These are phyloP conservation scores for Mycosphaerella sp. DNA, from an alignment of 2,329 filamentous ascomycete genomes.

Conservation along the genomic window DNA sequence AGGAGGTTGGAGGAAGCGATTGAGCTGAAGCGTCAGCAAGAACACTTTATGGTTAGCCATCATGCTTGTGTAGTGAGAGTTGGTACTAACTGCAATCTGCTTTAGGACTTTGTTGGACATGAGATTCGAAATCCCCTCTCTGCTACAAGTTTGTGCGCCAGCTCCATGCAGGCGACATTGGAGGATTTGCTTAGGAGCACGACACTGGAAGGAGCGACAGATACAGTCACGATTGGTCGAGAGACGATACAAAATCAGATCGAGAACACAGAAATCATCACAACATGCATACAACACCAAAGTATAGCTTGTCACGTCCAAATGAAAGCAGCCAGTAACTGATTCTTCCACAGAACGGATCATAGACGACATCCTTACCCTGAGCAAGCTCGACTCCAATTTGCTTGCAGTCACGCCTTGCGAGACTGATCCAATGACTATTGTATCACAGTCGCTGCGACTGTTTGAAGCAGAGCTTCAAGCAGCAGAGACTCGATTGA, in stretches of 20 bases:
- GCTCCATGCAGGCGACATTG: slow-evolving; percentile 8
- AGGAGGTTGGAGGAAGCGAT: slow-evolving; percentile 34
- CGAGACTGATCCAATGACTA: slow-evolving; percentile 31
- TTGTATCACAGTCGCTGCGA: slow-evolving; percentile 32
- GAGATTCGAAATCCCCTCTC: slow-evolving; percentile 42
- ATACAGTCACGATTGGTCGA: slow-evolving; percentile 3
- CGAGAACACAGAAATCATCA: slow-evolving; percentile 29
- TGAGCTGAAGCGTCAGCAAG: slow-evolving; percentile 31
- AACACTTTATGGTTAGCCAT: slow-evolving; percentile 26
- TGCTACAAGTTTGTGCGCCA: slow-evolving; percentile 37
- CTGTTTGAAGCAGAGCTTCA: slow-evolving; percentile 39
- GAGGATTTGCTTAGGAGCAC: slow-evolving; percentile 6
- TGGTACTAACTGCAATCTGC: background rate
- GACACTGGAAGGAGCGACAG: slow-evolving; percentile 7
- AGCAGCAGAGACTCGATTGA: slow-evolving; percentile 31
- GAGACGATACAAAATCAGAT: slow-evolving; percentile 14
- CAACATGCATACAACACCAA: slow-evolving; percentile 30
- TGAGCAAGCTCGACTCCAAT: slow-evolving; percentile 35
- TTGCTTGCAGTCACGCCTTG: slow-evolving; percentile 35
- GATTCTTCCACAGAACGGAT: slow-evolving; percentile 27
- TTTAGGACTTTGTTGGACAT: slow-evolving; percentile 26
- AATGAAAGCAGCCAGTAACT: too few species aligned
- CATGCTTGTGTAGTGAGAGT: background rate
- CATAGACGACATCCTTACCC: slow-evolving; percentile 44
- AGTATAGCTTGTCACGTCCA: background rate